A percentile compares a stretch with the other conserved stretches of the same genome.
phyloP scores from a whole-genome alignment of 257 asterid genomes.

The Nemophila menziesii region DNA sequence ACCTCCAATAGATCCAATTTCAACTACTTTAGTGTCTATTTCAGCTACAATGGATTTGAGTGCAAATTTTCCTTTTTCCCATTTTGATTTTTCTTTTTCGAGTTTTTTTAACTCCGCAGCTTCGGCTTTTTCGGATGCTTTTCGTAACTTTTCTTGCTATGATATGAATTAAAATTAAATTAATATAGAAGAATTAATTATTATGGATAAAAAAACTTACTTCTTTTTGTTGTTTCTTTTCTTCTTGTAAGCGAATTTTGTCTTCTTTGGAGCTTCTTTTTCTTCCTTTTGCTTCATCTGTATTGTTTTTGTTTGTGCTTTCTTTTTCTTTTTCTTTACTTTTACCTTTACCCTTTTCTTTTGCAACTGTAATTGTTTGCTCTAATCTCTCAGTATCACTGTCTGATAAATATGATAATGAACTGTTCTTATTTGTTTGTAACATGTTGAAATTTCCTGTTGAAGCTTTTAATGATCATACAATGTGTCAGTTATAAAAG shows the following conservation, averaged over 20 bases:
- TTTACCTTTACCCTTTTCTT: constrained; percentile 23
- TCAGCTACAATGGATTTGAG: constrained; percentile 79
- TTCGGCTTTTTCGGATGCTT: constrained; percentile 72
- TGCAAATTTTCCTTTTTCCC: constrained; percentile 88
- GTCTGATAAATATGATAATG: constrained; percentile 20
- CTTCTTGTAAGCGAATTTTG: constrained; percentile 58
- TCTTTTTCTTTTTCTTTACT: constrained; percentile 5
- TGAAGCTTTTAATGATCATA: constrained; percentile 1
- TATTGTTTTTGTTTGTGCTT: constrained; percentile 14
- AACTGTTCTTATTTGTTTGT: constrained; percentile 20
- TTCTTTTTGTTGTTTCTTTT: constrained; percentile 65
- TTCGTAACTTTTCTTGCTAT: constrained; percentile 74
- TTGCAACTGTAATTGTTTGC: constrained; percentile 15
- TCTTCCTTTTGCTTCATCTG: constrained; percentile 29
- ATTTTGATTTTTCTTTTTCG: constrained; percentile 71
- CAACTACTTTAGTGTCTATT: constrained; percentile 68
- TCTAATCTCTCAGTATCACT: constrained; percentile 24
- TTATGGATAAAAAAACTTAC: constrained; percentile 25
- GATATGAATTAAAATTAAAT: constrained; percentile 16
- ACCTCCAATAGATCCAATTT: constrained; percentile 85
- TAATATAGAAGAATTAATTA: constrained; percentile 9
- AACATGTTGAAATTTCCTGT: constrained; percentile 21
- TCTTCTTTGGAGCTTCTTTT: constrained; percentile 63
- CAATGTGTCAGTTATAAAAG: neutral
- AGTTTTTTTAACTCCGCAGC: constrained; percentile 65